Percentiles rank a stretch among this genome's conserved stretches.
These are phyloP conservation scores for Sarocladiaceae sp. DNA, from an alignment of 2,329 filamentous ascomycete genomes.

Conservation along the genomic window DNA sequence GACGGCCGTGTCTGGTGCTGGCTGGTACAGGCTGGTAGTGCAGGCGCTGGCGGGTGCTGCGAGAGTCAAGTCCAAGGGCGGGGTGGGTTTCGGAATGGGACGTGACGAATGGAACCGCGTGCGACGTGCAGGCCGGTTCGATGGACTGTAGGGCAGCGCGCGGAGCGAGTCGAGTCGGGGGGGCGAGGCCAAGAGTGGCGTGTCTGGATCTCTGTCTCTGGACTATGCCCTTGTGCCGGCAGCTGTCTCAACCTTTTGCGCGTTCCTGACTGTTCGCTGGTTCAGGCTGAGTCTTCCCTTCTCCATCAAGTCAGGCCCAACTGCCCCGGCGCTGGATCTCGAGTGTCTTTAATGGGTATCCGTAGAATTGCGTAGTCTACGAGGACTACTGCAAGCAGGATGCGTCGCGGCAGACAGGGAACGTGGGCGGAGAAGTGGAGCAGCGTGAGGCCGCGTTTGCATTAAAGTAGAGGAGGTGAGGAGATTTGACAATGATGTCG, in stretches of 20 bases:
- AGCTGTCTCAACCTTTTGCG: conserved; percentile 6
- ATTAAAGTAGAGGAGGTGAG: background rate
- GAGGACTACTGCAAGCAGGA: conserved; percentile 5
- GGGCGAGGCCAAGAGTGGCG: background rate
- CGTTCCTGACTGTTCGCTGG: background rate
- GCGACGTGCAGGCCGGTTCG: background rate
- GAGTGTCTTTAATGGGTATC: no score
- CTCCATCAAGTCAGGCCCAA: no score
- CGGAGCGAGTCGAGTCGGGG: conserved; percentile 1
- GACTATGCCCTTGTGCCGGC: background rate
- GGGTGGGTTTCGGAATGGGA: conserved; percentile 10
- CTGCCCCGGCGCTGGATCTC: no score
- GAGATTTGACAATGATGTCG: conserved; percentile 6
- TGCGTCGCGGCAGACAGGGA: conserved; percentile 8
- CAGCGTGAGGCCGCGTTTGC: background rate
- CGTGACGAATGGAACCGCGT: conserved; percentile 10
- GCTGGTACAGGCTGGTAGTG: no score
- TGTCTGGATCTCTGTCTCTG: background rate
- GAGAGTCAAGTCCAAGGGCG: background rate
- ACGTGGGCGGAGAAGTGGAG: conserved; percentile 7
- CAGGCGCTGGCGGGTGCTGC: background rate
- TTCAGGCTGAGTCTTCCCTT: no score
- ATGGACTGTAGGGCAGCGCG: no score
- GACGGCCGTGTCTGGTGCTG: conserved; percentile 3
- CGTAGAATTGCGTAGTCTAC: no score